phyloP scores from a whole-genome alignment of 371 early-diverging fungal genomes.

The Mucor velutinosus region DNA sequence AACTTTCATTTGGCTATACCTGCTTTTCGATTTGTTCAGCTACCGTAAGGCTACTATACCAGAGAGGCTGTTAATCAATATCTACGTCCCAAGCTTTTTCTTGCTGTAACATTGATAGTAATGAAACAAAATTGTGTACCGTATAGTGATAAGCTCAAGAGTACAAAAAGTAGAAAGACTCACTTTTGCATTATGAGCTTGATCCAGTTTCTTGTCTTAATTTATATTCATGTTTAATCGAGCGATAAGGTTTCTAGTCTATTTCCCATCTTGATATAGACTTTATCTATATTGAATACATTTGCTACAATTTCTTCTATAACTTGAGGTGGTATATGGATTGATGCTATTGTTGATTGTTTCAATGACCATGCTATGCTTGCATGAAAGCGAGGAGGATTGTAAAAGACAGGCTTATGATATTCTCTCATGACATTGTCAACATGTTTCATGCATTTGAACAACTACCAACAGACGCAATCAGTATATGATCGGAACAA shows the following conservation, averaged over 20 bases:
- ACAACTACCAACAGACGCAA: conserved; percentile 13
- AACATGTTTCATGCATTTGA: conserved; percentile 20
- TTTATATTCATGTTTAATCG: not conserved
- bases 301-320: conserved; percentile 14
- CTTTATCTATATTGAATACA: conserved; percentile 7
- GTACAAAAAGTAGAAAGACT: no score
- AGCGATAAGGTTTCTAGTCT: conserved; percentile 13
- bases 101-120: no score
- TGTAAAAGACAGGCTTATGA: conserved; percentile 35
- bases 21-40: no score
- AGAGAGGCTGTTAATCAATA: no score
- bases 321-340: conserved; percentile 18
- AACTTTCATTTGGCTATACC: no score
- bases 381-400: conserved; percentile 54
- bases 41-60: no score
- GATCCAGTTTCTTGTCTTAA: no score
- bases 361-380: conserved; percentile 45
- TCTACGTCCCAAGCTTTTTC: no score
- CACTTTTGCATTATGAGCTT: not conserved
- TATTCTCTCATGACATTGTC: conserved; percentile 30
- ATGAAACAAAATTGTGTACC: no score
- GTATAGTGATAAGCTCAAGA: no score
- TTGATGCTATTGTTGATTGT: conserved; percentile 6
- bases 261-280: conserved; percentile 43
- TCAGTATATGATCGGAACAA: not conserved